Percentiles rank a stretch among this genome's conserved stretches.
Conservation (phyloP, 495 filamentous ascomycete genomes). For the Podospora pseudopauciseta region DNA sequence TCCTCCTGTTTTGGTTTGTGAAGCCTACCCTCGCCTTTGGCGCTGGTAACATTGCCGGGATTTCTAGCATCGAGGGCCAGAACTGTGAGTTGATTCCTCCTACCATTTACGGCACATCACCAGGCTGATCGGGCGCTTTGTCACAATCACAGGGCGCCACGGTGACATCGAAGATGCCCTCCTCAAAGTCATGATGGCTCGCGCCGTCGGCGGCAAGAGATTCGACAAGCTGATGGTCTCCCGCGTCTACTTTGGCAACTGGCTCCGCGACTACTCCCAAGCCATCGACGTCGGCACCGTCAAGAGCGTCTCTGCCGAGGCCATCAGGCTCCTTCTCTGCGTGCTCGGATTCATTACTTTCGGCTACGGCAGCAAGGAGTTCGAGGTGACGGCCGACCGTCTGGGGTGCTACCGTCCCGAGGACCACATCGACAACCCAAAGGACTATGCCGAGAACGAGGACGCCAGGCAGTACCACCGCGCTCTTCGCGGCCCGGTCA, state of each 20-base stretch:
- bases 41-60: conserved; percentile 76
- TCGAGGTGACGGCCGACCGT: conserved; percentile 83
- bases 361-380: conserved; percentile 84
- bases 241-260: conserved; percentile 85
- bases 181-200: conserved; percentile 70
- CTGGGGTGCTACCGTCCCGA: conserved; percentile 86
- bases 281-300: conserved; percentile 83
- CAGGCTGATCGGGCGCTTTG: conserved; percentile 9
- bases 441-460: conserved; percentile 76
- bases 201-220: conserved; percentile 72
- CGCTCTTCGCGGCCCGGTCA: conserved; percentile 74
- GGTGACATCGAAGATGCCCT: conserved; percentile 93
- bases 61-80: conserved; percentile 73
- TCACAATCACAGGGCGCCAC: conserved; percentile 62
- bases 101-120: not conserved
- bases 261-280: conserved; percentile 80
- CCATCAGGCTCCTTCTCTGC: conserved; percentile 75
- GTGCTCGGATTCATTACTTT: conserved; percentile 60
- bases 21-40: conserved; percentile 74
- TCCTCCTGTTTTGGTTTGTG: conserved; percentile 59
- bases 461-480: conserved; percentile 80
- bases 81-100: conserved; percentile 53
- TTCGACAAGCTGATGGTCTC: conserved; percentile 86
- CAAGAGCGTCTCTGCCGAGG: conserved; percentile 82
- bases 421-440: conserved; percentile 79